These are phyloP conservation scores for Saccharomycopsis schoenii DNA, from an alignment of 805 yeast genomes.

Conservation along the genomic window DNA sequence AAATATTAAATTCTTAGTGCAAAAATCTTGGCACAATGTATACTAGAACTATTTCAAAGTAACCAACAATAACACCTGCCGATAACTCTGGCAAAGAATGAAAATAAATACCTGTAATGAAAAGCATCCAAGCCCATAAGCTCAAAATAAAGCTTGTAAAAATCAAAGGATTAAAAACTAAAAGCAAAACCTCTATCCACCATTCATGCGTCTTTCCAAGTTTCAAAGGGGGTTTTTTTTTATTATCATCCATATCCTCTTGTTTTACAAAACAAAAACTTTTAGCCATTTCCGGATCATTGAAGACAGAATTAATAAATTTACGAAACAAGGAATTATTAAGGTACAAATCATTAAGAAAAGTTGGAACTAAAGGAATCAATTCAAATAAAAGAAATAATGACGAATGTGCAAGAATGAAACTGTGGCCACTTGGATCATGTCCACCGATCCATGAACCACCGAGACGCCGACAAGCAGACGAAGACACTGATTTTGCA, in stretches of 20 bases:
- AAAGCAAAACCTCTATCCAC: neutral
- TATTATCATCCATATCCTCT: neutral
- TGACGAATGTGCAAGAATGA: slow-evolving; percentile 59
- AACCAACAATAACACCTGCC: slow-evolving; percentile 14
- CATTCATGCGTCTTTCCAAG: slow-evolving; percentile 5
- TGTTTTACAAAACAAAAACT: neutral
- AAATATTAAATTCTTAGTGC: neutral
- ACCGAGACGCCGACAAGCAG: slow-evolving; percentile 44
- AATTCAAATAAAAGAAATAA: slow-evolving; percentile 59
- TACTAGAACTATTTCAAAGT: slow-evolving; percentile 10
- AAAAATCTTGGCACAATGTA: slow-evolving; percentile 8
- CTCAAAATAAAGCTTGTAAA: slow-evolving; percentile 28
- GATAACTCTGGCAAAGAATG: slow-evolving; percentile 39
- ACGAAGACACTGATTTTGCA: slow-evolving; percentile 24
- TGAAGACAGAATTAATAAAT: slow-evolving; percentile 1
- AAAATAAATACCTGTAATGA: slow-evolving; percentile 76
- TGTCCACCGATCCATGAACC: slow-evolving; percentile 81
- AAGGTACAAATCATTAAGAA: slow-evolving; percentile 27
- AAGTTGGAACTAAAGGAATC: slow-evolving; percentile 27
- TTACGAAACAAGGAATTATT: slow-evolving; percentile 8
- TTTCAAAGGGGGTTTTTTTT: slow-evolving; percentile 6
- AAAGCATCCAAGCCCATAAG: slow-evolving; percentile 80
- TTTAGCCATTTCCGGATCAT: neutral
- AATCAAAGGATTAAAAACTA: slow-evolving; percentile 21
- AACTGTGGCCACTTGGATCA: slow-evolving; percentile 94